phyloP scores from a whole-genome alignment of 768 basidiomycete genomes.

The Trametes gibbosa region DNA sequence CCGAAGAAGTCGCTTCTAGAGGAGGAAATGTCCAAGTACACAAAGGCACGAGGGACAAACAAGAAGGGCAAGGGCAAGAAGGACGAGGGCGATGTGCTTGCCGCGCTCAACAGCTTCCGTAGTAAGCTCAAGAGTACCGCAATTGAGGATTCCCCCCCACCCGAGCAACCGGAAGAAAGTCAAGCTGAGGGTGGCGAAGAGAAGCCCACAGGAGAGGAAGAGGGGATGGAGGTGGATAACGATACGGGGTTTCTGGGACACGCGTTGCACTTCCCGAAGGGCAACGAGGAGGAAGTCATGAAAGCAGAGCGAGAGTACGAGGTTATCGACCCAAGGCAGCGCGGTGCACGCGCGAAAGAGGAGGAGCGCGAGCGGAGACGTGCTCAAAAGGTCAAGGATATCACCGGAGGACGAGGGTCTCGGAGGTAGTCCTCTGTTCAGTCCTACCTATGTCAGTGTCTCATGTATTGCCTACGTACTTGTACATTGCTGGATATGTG shows the following conservation, averaged over 20 bases:
- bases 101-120: slow-evolving; percentile 66
- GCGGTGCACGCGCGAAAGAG: slow-evolving; percentile 71
- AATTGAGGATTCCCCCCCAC: slow-evolving; percentile 22
- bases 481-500: slow-evolving; percentile 1
- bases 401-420: slow-evolving; percentile 26
- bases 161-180: slow-evolving; percentile 14
- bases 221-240: slow-evolving; percentile 73
- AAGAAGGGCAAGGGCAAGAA: slow-evolving; percentile 49
- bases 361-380: slow-evolving; percentile 71
- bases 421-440: slow-evolving; percentile 18
- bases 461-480: background rate
- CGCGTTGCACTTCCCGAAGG: slow-evolving; percentile 73
- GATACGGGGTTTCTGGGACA: slow-evolving; percentile 76
- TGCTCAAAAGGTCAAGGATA: slow-evolving; percentile 25
- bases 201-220: slow-evolving; percentile 29
- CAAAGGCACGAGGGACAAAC: slow-evolving; percentile 58
- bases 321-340: slow-evolving; percentile 79
- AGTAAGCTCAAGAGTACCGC: slow-evolving; percentile 54
- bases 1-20: slow-evolving; percentile 69
- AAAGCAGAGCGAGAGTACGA: slow-evolving; percentile 87
- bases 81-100: slow-evolving; percentile 73
- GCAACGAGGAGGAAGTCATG: slow-evolving; percentile 65
- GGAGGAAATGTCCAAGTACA: slow-evolving; percentile 81
- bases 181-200: slow-evolving; percentile 12
- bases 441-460: background rate